Evolutionary conservation across 1,139 yeast species (phyloP).

Genomic region (Scheffersomyces lignicola): DNA sequence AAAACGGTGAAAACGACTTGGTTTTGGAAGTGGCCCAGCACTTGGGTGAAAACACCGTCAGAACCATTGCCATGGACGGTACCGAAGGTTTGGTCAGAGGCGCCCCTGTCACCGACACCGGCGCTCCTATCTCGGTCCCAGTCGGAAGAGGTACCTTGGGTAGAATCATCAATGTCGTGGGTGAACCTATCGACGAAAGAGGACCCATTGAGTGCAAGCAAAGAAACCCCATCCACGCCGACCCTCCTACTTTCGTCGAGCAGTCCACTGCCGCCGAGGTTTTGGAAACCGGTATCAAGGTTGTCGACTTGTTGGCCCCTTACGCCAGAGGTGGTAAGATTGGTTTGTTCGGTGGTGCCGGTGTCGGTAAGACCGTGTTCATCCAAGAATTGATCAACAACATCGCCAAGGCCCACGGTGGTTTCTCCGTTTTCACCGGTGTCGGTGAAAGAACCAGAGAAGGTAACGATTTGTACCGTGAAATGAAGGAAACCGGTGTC

Average conservation of each 20-base stretch:
- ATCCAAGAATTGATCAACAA: constrained; percentile 99
- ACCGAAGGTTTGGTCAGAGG: constrained; percentile 99
- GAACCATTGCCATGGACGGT: constrained; percentile 99
- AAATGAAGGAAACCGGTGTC: constrained; percentile 99
- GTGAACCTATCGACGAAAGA: constrained; percentile 99
- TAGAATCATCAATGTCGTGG: constrained; percentile 96
- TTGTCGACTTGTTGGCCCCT: constrained; percentile 98
- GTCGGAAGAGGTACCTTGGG: constrained; percentile 99
- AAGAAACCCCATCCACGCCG: constrained; percentile 98
- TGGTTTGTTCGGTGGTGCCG: constrained; percentile 99
- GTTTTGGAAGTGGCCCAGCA: constrained; percentile 99
- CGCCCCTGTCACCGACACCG: constrained; percentile 86
- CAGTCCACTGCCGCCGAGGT: constrained; percentile 98
- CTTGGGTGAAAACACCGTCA: constrained; percentile 99
- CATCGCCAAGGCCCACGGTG: constrained; percentile 99
- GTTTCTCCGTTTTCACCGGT: constrained; percentile 99
- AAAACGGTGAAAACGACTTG: constrained; percentile 66
- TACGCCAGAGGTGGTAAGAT: constrained; percentile 99
- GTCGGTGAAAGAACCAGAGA: constrained; percentile 99
- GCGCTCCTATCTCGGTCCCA: constrained; percentile 98
- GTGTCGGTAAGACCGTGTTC: constrained; percentile 99
- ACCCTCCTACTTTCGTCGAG: constrained; percentile 93
- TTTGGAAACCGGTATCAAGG: constrained; percentile 99
- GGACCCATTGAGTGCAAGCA: constrained; percentile 93
- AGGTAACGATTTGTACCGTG: constrained; percentile 99